Evolutionary conservation across 768 basidiomycete species (phyloP).

Genomic region (Termitomyces bulborhizus): DNA sequence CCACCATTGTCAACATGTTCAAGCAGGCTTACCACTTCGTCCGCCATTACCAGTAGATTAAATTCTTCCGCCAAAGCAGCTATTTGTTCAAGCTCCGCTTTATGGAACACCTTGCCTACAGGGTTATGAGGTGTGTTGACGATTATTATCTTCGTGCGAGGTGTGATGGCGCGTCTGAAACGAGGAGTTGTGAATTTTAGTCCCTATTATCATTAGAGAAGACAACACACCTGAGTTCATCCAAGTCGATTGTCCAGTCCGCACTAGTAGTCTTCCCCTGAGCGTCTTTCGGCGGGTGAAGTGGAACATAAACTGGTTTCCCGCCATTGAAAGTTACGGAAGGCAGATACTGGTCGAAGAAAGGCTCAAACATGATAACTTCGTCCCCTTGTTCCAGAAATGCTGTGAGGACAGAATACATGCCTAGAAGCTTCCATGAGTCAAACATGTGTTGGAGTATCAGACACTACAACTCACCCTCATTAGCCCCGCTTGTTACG

Average conservation of each 20-base stretch:
- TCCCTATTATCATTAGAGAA: slow-evolving; percentile 6
- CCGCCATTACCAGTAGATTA: slow-evolving; percentile 88
- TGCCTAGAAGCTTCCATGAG: slow-evolving; percentile 43
- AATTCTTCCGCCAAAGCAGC: slow-evolving; percentile 86
- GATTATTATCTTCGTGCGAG: slow-evolving; percentile 90
- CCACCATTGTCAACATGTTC: background rate
- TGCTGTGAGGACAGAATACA: slow-evolving; percentile 90
- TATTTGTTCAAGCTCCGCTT: slow-evolving; percentile 75
- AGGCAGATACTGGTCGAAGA: slow-evolving; percentile 94
- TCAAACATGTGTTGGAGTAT: background rate
- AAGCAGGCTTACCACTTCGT: slow-evolving; percentile 79
- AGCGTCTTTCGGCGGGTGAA: slow-evolving; percentile 71
- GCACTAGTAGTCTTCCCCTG: slow-evolving; percentile 46
- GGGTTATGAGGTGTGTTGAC: slow-evolving; percentile 98
- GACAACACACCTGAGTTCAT: slow-evolving; percentile 65
- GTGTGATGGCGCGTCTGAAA: slow-evolving; percentile 70
- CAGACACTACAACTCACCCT: slow-evolving; percentile 49
- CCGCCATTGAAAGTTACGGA: slow-evolving; percentile 94
- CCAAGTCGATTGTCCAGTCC: slow-evolving; percentile 89
- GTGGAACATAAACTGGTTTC: slow-evolving; percentile 87
- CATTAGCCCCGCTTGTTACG: slow-evolving; percentile 95
- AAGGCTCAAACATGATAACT: slow-evolving; percentile 98
- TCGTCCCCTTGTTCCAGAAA: slow-evolving; percentile 92
- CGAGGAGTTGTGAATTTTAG: background rate
- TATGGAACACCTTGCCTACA: slow-evolving; percentile 94